Base-by-base conservation (phyloP, 129 eudicot genomes). In the Flaveria robusta region DNA sequence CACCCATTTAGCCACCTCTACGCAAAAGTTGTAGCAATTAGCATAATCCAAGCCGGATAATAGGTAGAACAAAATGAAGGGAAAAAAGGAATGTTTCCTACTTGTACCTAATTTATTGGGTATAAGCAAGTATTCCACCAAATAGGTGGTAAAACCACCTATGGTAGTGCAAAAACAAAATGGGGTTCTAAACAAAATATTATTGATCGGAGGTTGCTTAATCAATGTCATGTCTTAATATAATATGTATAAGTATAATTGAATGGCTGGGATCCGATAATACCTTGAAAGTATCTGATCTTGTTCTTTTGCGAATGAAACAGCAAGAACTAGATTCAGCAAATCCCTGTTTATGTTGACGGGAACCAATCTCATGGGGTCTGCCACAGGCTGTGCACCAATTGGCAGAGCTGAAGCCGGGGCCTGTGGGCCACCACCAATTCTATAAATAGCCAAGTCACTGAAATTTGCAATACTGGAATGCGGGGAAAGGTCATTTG, bases 361-460 rank as follows among this genome's bases (percentile, higher is more conserved):
- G 5, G 86, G 90, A 52, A 83, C 88, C 87, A 88, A 79, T 82
- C 98, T 87, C 74, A 91, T 87, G 51, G 96, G 98, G 52, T 93
- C 97, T 24, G 98, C 92, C 70, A 87, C 87, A 69, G 98, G 98
- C 84, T 93, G 96, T 29, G 98, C 98, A 56, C 98, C 98, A 70
- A 84, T 88, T 19, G 98, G 98, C 63, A 93, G 83, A 87, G 98
- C 98, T 49, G 97, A 93, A 29, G 92, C 92, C 23, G 98, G 98
- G 78, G 98, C 98, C 81, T 84, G 96, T 68, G 98, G 98, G n/a
- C 98, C 98, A 68, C 98, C 97, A 34, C 98, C 98, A 70, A 91
- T 68, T 72, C 86, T 89, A 43, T 87, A 93, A 70, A 93, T 86
- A 77, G 81, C 81, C 78, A 90, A 82, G 63, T 93, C 97, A 71